Evolutionary conservation across 108 stramenopile species (phyloP).

Genomic region (Pseudonitzschia multiseries): DNA sequence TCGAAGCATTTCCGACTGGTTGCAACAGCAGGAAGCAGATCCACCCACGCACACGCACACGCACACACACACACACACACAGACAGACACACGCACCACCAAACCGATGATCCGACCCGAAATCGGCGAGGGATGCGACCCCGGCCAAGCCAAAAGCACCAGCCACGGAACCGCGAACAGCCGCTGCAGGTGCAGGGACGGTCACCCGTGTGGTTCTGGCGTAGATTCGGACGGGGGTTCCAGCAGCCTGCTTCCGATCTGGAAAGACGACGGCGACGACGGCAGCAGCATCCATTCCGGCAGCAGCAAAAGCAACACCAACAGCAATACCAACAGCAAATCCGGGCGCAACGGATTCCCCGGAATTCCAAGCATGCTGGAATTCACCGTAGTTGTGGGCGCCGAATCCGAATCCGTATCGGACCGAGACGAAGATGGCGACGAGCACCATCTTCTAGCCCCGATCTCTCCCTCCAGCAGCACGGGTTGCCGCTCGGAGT

Average conservation of each 20-base stretch:
- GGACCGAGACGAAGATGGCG: background rate
- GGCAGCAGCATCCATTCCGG: background rate
- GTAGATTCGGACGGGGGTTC: background rate
- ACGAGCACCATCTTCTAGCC: background rate
- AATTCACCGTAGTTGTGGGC: background rate
- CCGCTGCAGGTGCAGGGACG: too few relatives aligned
- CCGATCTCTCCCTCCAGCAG: background rate
- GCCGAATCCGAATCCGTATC: background rate
- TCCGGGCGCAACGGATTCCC: background rate
- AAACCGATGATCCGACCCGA: too few relatives aligned
- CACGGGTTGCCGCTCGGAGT: background rate
- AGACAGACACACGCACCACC: too few relatives aligned
- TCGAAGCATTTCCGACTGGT: too few relatives aligned
- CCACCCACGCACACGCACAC: too few relatives aligned
- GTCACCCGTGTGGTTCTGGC: background rate
- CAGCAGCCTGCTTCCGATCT: background rate
- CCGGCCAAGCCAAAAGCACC: too few relatives aligned
- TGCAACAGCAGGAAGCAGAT: too few relatives aligned
- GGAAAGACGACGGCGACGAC: slow-evolving; percentile 3
- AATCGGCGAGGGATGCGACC: too few relatives aligned
- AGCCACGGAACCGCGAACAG: too few relatives aligned
- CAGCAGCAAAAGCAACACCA: background rate
- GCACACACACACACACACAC: too few relatives aligned
- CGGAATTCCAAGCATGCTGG: slow-evolving; percentile 4
- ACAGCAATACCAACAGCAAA: too few relatives aligned